Percentiles rank a stretch among this genome's conserved stretches.
These are phyloP conservation scores for Citrus mangshanensis DNA, from an alignment of 345 rosid species.

Conservation along the genomic window DNA sequence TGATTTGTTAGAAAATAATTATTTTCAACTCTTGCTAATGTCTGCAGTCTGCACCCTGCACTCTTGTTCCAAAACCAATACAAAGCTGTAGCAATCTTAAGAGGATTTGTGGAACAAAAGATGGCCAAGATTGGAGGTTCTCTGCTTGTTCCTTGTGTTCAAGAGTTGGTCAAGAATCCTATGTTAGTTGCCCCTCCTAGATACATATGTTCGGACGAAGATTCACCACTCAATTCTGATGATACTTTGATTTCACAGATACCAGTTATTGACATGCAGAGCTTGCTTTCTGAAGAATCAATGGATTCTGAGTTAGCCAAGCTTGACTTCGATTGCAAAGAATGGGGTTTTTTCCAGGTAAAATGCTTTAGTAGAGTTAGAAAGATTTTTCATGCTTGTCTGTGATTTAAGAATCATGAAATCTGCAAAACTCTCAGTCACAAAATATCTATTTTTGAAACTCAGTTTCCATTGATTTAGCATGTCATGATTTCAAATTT, in stretches of 20 bases:
- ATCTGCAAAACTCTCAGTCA: too few species aligned
- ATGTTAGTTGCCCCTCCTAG: slow-evolving; percentile 27
- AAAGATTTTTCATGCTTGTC: background rate
- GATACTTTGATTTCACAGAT: slow-evolving; percentile 10
- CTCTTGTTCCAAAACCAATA: too few species aligned
- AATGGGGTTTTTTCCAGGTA: slow-evolving; percentile 30
- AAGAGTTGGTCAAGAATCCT: slow-evolving; percentile 28
- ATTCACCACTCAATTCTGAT: background rate
- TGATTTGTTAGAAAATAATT: too few species aligned
- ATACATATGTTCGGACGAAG: slow-evolving; percentile 31
- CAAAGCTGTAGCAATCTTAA: background rate
- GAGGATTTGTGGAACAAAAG: background rate
- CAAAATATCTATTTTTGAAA: too few species aligned
- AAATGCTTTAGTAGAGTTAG: background rate
- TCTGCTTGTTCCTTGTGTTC: slow-evolving; percentile 41
- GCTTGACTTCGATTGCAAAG: slow-evolving; percentile 16
- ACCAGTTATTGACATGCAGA: slow-evolving; percentile 38
- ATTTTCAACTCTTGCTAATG: too few species aligned
- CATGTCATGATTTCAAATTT: too few species aligned
- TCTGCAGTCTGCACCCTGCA: too few species aligned
- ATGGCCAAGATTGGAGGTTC: slow-evolving; percentile 24
- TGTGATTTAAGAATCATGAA: too few species aligned
- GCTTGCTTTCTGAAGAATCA: slow-evolving; percentile 24
- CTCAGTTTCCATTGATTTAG: too few species aligned
- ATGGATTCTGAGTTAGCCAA: slow-evolving; percentile 36